Conservation (phyloP, 495 filamentous ascomycete genomes). For the Mycothermus thermophilus region DNA sequence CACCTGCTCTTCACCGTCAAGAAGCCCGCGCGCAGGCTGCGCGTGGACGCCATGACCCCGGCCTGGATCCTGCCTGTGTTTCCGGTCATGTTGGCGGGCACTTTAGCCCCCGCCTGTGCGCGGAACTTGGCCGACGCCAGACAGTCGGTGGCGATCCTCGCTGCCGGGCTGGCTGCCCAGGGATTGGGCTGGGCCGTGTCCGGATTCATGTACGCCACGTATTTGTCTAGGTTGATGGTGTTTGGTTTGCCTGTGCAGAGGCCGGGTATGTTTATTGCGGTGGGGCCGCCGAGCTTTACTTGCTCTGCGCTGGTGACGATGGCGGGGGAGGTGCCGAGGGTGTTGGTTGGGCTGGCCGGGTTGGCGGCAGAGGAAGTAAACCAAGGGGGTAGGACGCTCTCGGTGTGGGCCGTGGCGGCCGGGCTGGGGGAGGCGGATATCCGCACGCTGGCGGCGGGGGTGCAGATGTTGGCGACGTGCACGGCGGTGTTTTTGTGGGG, state of each 20-base stretch:
- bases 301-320: conserved; percentile 55
- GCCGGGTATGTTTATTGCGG: conserved; percentile 59
- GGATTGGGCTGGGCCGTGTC: conserved; percentile 38
- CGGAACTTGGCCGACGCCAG: conserved; percentile 27
- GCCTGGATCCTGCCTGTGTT: conserved; percentile 45
- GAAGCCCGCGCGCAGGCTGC: conserved; percentile 19
- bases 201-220: conserved; percentile 40
- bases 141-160: conserved; percentile 32
- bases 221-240: conserved; percentile 45
- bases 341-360: conserved; percentile 4
- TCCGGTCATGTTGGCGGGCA: conserved; percentile 40
- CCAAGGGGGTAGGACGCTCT: no score
- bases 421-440: conserved; percentile 3
- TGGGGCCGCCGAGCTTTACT: conserved; percentile 55
- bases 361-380: neutral
- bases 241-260: conserved; percentile 41
- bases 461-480: conserved; percentile 37
- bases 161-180: conserved; percentile 37
- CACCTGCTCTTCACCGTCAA: conserved; percentile 36
- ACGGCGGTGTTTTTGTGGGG: conserved; percentile 54
- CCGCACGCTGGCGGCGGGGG: conserved; percentile 17
- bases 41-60: conserved; percentile 32
- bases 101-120: conserved; percentile 30
- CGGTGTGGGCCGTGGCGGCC: neutral
- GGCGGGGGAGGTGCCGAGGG: conserved; percentile 31